Evolutionary conservation across 2,329 filamentous ascomycete genomes (phyloP), one percentile per base, ranked within the genome.

Genomic region (Aspergillus fijiensis): DNA sequence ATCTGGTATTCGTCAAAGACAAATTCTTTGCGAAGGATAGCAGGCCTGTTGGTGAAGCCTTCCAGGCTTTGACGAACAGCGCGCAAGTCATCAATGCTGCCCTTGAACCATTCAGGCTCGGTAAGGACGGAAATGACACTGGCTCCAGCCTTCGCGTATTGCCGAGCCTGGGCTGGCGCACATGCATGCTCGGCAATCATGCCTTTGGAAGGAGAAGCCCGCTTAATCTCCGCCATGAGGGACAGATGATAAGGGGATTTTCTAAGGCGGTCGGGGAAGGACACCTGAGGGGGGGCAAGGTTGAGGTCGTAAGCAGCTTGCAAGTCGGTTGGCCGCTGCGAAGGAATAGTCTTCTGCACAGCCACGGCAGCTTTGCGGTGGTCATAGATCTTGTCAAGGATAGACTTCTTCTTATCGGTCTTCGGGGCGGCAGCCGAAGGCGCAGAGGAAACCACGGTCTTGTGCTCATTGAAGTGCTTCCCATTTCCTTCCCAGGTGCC

Each of bases 1-100:
- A 99, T 98, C 76, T 99, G 95, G 73, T 99, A 99, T 74, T 98
- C 92, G 50, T 98, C 93, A 70, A 98, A 99, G 47, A 99, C 87
- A 70, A 99, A 99, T 69, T 99, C 95, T 74, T 99, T 99, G 25
- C 96, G 88, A 31, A 99, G 80, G 12, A 99, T 85, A 2, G 94
- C 96, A 2, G 95, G 96, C 55, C 95, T 85, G 73, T 97, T 96
- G 1, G 91, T 89, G 88, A 99, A 92, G 12, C 90, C 89, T 68
- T 92, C 87, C n/a, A 99, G 80, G 52, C 91, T 92, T 75, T 94
- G 90, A 49, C 95, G 87, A 31, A 98, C 95, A 35, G 89, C 87
- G 61, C 90, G 87, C 57, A 99, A 80, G 73, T 99, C 95, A 60
- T 99, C 94, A 62, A 99, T 93, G 76, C 90, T 96, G 51, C 95